These are phyloP conservation scores for Fusarium camptoceras DNA, from an alignment of 2,329 filamentous ascomycete species.

Conservation along the genomic window DNA sequence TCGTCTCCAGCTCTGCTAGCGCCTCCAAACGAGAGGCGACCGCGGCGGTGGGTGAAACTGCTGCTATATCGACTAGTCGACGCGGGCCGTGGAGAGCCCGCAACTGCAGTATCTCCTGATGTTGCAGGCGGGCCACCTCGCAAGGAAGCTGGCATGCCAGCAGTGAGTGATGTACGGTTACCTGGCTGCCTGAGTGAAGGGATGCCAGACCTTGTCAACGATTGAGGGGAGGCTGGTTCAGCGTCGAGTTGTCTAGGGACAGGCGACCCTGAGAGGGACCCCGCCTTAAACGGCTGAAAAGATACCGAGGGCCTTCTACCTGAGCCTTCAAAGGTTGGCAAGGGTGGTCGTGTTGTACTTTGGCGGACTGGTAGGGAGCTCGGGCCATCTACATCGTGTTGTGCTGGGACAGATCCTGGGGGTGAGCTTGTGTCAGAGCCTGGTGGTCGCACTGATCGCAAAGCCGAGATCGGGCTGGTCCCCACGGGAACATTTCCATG, in stretches of 20 bases:
- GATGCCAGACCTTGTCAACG: conserved; percentile 60
- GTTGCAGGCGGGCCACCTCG: conserved; percentile 68
- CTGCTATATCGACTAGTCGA: conserved; percentile 90
- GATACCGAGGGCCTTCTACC: conserved; percentile 84
- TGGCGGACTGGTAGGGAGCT: conserved; percentile 66
- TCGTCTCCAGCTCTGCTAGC: conserved; percentile 75
- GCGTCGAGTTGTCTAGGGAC: conserved; percentile 61
- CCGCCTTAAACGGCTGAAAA: conserved; percentile 96
- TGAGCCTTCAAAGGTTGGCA: conserved; percentile 64
- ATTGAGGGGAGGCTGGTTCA: conserved; percentile 68
- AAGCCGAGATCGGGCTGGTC: conserved; percentile 86
- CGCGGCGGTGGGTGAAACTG: conserved; percentile 89
- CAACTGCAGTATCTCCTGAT: conserved; percentile 72
- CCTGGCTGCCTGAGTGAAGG: conserved; percentile 66
- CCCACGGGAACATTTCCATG: conserved; percentile 82
- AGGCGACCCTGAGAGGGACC: conserved; percentile 91
- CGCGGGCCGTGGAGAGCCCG: conserved; percentile 82
- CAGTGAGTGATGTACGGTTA: conserved; percentile 78
- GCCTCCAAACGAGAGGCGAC: conserved; percentile 80
- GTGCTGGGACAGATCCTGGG: conserved; percentile 62
- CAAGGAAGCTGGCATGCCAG: conserved; percentile 79
- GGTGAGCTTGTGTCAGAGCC: conserved; percentile 73
- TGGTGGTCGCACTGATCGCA: conserved; percentile 74
- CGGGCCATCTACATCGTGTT: conserved; percentile 59
- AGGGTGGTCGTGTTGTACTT: conserved; percentile 49